Evolutionary conservation across 208 protist species (phyloP), one percentile per base, ranked within the genome.

Genomic region (Paratrypanosoma confusum): DNA sequence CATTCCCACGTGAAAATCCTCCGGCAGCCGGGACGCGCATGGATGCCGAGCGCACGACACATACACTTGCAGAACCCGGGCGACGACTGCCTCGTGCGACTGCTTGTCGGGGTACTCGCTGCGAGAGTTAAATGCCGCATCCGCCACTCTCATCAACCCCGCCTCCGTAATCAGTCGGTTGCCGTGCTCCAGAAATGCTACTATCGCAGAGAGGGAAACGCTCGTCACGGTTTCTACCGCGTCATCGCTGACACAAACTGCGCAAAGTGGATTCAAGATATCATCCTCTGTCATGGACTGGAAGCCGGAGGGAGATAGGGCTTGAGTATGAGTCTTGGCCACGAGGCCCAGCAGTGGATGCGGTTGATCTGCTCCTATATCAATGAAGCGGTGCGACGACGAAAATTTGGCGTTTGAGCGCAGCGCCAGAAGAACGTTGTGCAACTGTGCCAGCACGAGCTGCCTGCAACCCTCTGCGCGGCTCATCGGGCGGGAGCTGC

Each of bases 31-130:
- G n/a, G 17, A 31, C 17, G 71, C 60, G 13, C 37, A 45, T 0
- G 65, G 68, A 29, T 81, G 67, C 14, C 20, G 38, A 10, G 65
- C 48, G 50, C 75, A 82, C n/a, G 62, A 67, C 20, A 70, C 50
- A 28, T 56, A 69, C 23, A 83, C 22, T 3, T 68, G 34, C 8
- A 75, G 14, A 3, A 70, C 57, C 17, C 71, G 54, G 0, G 39
- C 48, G 4, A 92, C 57, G 7, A 92, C 48, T 40, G 76, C 65
- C 52, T 95, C 86, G 46, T 89, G 74, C 8, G 66, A 43, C 7
- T 25, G 33, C 23, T 46, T 50, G 53, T 87, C 78, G 6, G 42
- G 46, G n/a, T 72, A 42, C 22, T 72, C 66, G 1, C 3, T 40
- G 13, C 54, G 42, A 11, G 65, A 39, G 11, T 67, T 47, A 4